Evolutionary conservation across 371 early-diverging fungal species (phyloP), one percentile per base, ranked within the genome.

Genomic region (Lichtheimia ornata): DNA sequence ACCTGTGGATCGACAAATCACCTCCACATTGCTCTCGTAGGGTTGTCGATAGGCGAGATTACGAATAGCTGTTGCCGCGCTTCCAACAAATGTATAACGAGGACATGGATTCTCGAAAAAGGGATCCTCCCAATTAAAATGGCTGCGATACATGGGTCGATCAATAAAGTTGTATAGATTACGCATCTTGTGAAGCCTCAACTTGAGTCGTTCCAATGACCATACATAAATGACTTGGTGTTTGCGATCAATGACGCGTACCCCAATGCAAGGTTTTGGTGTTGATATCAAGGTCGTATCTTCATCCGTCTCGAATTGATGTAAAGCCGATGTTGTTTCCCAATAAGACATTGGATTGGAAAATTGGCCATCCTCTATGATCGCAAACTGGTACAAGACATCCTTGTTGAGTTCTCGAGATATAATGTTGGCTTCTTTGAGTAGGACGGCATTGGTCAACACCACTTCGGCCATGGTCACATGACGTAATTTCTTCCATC

Each of bases 391-490:
- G 67, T 92, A 96, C 0, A 88, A 68, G 4, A 91, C 91, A 28
- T 89, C 73, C 58, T 91, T 92, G 4, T 77, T 82, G 4, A 95
- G 72, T 60, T 96, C 94, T 14, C 85, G 84, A 58, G 91, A 85
- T 27, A 92, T 92, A 13, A 94, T 82, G 60, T 95, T 96, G 63
- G 93, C 95, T 65, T 94, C 93, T 65, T 95, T 95, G 41, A 96
- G 66, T 50, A 90, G 58, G 2, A 85, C 83, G 0, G 91, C 91
- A 55, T 88, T 81, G 14, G 84, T 85, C 47, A 90, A 64, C 40
- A 93, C 85, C 9, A 74, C 80, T 64, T 91, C 89, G 4, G 92
- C 91, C 71, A 94, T 87, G 20, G 79, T 70, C 22, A 94, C 88
- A 59, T 81, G 79, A 25, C 86, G 79, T 50, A 88, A 69, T 18